These are phyloP conservation scores for Botrytis cinerea DNA, from an alignment of 2,329 filamentous ascomycete genomes.

Conservation along the genomic window DNA sequence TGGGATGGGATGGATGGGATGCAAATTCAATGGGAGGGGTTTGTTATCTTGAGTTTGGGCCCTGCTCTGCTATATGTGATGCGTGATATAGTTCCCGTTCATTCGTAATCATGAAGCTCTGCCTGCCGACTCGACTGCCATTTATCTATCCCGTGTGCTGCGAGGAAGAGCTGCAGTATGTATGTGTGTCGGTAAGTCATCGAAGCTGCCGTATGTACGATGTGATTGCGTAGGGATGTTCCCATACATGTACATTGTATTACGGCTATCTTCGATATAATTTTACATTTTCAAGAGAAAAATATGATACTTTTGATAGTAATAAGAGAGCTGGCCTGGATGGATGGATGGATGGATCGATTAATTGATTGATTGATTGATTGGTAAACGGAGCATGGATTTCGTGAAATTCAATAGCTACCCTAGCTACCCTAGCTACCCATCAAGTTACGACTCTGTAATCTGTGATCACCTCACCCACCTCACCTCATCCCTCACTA, in stretches of 20 bases:
- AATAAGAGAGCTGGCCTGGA: not conserved
- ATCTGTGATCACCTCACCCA: not conserved
- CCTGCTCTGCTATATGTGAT: not conserved
- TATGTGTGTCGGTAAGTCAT: not conserved
- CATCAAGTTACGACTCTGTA: not conserved
- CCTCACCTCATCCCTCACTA: not conserved
- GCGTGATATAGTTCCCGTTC: not conserved
- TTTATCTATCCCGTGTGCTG: not conserved
- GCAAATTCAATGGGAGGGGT: too few relatives aligned
- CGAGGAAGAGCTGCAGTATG: not conserved
- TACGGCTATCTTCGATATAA: not conserved
- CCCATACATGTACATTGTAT: not conserved
- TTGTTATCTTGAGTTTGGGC: not conserved
- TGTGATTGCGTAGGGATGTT: not conserved
- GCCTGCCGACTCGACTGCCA: not conserved
- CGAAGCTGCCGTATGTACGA: not conserved
- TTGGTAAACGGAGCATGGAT: not conserved
- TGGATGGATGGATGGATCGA: not conserved
- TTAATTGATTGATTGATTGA: not conserved
- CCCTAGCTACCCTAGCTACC: not conserved
- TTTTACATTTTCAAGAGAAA: not conserved
- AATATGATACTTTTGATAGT: not conserved
- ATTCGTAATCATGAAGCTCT: not conserved
- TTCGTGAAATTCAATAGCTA: not conserved
- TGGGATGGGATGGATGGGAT: not conserved